A percentile compares a stretch with the other conserved stretches of the same genome.
phyloP scores from a whole-genome alignment of 2,329 filamentous ascomycete genomes.

The Pseudonectria buxi region DNA sequence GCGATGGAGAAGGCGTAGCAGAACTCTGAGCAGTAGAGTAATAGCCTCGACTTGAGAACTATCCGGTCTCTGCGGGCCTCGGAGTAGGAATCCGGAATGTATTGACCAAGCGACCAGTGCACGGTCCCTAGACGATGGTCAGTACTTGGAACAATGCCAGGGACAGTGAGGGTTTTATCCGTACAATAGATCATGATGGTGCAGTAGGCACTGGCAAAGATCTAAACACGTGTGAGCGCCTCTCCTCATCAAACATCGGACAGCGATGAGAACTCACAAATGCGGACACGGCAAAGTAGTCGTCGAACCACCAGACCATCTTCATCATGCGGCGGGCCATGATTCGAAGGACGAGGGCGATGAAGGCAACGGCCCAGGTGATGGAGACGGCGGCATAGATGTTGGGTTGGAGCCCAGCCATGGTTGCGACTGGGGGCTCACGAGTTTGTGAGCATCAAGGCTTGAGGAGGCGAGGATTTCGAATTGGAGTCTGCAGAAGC shows the following conservation, averaged over 20 bases:
- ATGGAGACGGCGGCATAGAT: slow-evolving; percentile 10
- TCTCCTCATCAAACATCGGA: neutral
- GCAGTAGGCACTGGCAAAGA: slow-evolving; percentile 13
- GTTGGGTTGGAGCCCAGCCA: slow-evolving; percentile 14
- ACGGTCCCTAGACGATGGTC: slow-evolving; percentile 8
- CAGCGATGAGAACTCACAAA: slow-evolving; percentile 12
- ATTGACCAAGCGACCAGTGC: slow-evolving; percentile 10
- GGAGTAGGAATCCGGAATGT: slow-evolving; percentile 3
- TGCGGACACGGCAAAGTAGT: slow-evolving; percentile 16
- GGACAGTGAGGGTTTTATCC: neutral
- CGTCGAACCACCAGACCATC: slow-evolving; percentile 18
- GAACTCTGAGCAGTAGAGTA: slow-evolving; percentile 11
- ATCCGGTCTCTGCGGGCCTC: neutral
- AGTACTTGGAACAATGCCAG: neutral
- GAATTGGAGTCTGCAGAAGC: no score
- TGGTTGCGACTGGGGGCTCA: slow-evolving; percentile 1
- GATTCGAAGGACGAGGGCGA: slow-evolving; percentile 13
- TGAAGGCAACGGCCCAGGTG: slow-evolving; percentile 16
- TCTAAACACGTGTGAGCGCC: slow-evolving; percentile 2
- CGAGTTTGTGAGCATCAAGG: neutral
- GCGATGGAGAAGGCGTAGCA: slow-evolving; percentile 22
- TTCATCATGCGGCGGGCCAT: slow-evolving; percentile 18
- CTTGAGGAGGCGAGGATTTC: no score
- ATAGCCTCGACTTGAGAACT: slow-evolving; percentile 6
- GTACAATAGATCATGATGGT: slow-evolving; percentile 13